A percentile compares a stretch with the other conserved stretches of the same genome.
These are phyloP conservation scores for Tuber aestivum DNA, from an alignment of 495 filamentous ascomycete genomes.

Conservation along the genomic window DNA sequence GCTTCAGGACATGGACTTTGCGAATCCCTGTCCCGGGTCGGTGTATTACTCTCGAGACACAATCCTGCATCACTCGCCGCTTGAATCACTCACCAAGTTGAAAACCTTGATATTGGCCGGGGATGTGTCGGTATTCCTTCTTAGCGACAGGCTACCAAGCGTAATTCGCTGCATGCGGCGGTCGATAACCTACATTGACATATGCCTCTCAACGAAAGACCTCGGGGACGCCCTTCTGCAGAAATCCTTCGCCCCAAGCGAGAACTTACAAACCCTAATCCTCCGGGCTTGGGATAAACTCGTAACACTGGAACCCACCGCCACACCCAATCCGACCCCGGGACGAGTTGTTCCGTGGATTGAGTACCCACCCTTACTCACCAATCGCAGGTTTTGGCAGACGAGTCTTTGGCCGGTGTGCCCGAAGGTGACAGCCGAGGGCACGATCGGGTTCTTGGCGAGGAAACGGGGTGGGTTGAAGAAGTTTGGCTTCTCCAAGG, in stretches of 20 bases:
- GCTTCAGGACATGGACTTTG: slow-evolving; percentile 26
- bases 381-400: slow-evolving; percentile 33
- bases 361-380: slow-evolving; percentile 36
- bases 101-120: slow-evolving; percentile 29
- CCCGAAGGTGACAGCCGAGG: slow-evolving; percentile 34
- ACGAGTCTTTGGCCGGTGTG: slow-evolving; percentile 40
- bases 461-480: slow-evolving; percentile 28
- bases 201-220: slow-evolving; percentile 39
- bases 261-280: slow-evolving; percentile 35
- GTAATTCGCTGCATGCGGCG: slow-evolving; percentile 23
- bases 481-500: slow-evolving; percentile 36
- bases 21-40: slow-evolving; percentile 22
- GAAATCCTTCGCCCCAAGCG: slow-evolving; percentile 37
- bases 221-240: slow-evolving; percentile 37
- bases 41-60: slow-evolving; percentile 23
- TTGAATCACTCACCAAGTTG: slow-evolving; percentile 29
- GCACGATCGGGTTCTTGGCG: slow-evolving; percentile 27
- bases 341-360: slow-evolving; percentile 26
- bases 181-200: slow-evolving; percentile 29
- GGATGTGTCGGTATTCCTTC: slow-evolving; percentile 36
- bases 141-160: slow-evolving; percentile 27
- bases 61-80: slow-evolving; percentile 33
- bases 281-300: slow-evolving; percentile 40
- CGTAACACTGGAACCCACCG: slow-evolving; percentile 33
- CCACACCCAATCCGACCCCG: slow-evolving; percentile 7